phyloP scores from a whole-genome alignment of 176 grass and related monocot genomes.

The Alloteropsis semialata region DNA sequence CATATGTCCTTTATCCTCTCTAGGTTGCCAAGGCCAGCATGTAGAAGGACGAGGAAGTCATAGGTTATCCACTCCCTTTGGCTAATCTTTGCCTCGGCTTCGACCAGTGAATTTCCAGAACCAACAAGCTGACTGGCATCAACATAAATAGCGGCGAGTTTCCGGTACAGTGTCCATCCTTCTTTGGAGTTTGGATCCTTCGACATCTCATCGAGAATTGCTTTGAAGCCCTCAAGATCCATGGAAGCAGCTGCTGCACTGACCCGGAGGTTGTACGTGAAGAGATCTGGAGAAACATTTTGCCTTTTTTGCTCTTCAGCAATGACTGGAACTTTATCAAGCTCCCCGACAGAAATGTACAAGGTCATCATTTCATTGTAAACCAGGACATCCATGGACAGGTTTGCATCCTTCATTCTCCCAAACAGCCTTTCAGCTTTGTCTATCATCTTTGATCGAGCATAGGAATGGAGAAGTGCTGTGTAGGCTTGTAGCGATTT shows the following conservation, averaged over 20 bases:
- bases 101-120: constrained; percentile 39
- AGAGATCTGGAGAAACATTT: constrained; percentile 61
- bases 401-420: constrained; percentile 59
- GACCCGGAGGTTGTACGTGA: constrained; percentile 80
- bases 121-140: constrained; percentile 45
- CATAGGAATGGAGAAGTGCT: constrained; percentile 79
- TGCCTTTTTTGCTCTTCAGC: constrained; percentile 53
- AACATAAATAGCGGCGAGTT: constrained; percentile 47
- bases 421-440: constrained; percentile 66
- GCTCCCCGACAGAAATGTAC: constrained; percentile 72
- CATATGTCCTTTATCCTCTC: constrained; percentile 74
- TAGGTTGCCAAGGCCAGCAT: constrained; percentile 51
- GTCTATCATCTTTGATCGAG: constrained; percentile 65
- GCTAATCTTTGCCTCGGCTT: constrained; percentile 60
- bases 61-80: constrained; percentile 80
- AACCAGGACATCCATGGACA: constrained; percentile 40
- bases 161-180: constrained; percentile 61
- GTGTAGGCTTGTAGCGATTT: constrained; percentile 74
- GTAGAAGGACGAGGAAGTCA: constrained; percentile 67
- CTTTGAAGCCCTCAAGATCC: constrained; percentile 52
- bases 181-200: constrained; percentile 56
- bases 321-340: constrained; percentile 50
- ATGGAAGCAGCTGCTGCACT: constrained; percentile 57
- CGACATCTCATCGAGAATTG: constrained; percentile 72
- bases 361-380: constrained; percentile 91